These are phyloP conservation scores for Colletotrichum sp. DNA, from an alignment of 2,329 filamentous ascomycete species.

Conservation along the genomic window DNA sequence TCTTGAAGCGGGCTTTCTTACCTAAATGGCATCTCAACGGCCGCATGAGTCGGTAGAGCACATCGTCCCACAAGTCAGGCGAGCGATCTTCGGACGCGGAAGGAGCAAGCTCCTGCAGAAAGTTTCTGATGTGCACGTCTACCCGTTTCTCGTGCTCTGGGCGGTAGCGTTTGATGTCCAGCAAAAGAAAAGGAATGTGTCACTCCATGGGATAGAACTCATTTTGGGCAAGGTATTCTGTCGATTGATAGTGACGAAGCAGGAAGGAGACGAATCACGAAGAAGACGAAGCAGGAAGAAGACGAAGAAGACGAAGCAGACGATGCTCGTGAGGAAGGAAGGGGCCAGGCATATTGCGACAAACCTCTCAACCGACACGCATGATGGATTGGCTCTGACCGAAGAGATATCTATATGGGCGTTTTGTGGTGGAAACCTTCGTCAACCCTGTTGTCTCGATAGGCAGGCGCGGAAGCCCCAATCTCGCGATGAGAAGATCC, in stretches of 20 bases:
- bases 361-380: not conserved
- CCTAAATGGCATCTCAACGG: not conserved
- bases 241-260: not conserved
- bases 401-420: not conserved
- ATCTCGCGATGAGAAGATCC: not conserved
- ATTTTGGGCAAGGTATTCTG: rapidly evolving
- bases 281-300: too few species aligned
- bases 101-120: not conserved
- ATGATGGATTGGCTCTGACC: rapidly evolving
- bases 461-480: not conserved
- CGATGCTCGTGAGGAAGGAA: not conserved
- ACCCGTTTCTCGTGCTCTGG: not conserved
- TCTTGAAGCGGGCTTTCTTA: rapidly evolving
- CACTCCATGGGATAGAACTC: rapidly evolving
- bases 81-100: not conserved
- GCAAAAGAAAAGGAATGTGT: not conserved
- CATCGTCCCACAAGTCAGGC: not conserved
- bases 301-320: too few species aligned
- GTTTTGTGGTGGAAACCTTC: not conserved
- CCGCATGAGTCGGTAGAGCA: not conserved
- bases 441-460: not conserved
- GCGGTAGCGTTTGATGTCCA: not conserved
- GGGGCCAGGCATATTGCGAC: too few species aligned
- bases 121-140: not conserved
- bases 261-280: too few species aligned